Evolutionary conservation across 2,329 filamentous ascomycete species (phyloP).

Genomic region (Delphinella strobiligena): DNA sequence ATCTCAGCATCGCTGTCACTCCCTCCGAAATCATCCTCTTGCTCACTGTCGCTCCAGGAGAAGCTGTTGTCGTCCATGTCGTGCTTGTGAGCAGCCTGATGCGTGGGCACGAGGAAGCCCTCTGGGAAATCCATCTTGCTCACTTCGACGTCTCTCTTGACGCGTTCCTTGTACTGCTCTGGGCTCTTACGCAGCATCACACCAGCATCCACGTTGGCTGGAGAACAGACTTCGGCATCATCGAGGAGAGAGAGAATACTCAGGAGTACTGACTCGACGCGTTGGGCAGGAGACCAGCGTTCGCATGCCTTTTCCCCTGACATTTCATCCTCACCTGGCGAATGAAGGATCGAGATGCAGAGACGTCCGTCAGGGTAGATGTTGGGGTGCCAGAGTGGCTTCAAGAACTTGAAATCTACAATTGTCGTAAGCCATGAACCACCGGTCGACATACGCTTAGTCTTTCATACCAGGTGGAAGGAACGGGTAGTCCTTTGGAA

Average conservation of each 20-base stretch:
- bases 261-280: constrained; percentile 87
- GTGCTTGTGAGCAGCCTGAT: constrained; percentile 48
- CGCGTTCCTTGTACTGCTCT: constrained; percentile 55
- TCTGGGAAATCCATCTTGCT: constrained; percentile 71
- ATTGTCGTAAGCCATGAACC: no score
- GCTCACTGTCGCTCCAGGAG: constrained; percentile 47
- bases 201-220: constrained; percentile 87
- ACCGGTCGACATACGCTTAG: no score
- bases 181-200: constrained; percentile 70
- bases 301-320: constrained; percentile 84
- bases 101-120: constrained; percentile 72
- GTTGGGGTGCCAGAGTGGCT: constrained; percentile 80
- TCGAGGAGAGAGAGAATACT: constrained; percentile 87
- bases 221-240: constrained; percentile 84
- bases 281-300: constrained; percentile 87
- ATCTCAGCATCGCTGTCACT: constrained; percentile 48
- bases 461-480: constrained; percentile 52
- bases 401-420: constrained; percentile 67
- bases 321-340: constrained; percentile 81
- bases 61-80: constrained; percentile 51
- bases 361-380: constrained; percentile 82
- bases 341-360: constrained; percentile 93
- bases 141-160: constrained; percentile 55
- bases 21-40: constrained; percentile 63
- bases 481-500: constrained; percentile 82